These are phyloP conservation scores for Waitea zeae DNA, from an alignment of 1,284 basidiomycete species.

Conservation along the genomic window DNA sequence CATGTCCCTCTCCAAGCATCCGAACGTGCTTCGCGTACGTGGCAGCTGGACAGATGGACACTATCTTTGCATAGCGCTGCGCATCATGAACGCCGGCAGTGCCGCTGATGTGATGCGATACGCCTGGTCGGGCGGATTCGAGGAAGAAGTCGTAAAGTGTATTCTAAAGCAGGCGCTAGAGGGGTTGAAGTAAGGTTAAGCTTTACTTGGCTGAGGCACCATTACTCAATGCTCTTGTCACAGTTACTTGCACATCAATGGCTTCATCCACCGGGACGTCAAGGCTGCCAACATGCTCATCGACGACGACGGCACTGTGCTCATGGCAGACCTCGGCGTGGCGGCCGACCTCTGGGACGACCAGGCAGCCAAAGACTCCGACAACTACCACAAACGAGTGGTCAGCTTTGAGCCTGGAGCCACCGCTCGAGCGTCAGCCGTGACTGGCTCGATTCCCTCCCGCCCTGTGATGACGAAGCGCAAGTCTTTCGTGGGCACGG, in stretches of 20 bases:
- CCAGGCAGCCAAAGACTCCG: conserved; percentile 10
- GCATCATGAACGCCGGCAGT: conserved; percentile 80
- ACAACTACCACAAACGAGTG: conserved; percentile 11
- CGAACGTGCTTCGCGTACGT: conserved; percentile 78
- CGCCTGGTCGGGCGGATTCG: conserved; percentile 72
- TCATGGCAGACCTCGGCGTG: conserved; percentile 79
- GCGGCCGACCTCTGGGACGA: conserved; percentile 65
- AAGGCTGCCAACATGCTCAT: conserved; percentile 83
- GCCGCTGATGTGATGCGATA: conserved; percentile 78
- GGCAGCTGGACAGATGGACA: conserved; percentile 78
- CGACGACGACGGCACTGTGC: conserved; percentile 78
- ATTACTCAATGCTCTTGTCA: neutral
- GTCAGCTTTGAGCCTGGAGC: conserved; percentile 16
- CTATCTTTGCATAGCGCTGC: conserved; percentile 73
- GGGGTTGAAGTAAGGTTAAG: conserved; percentile 52
- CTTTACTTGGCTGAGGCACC: too few species aligned
- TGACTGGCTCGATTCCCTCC: conserved; percentile 1
- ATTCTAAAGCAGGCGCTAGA: conserved; percentile 71
- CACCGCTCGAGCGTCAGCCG: conserved; percentile 1
- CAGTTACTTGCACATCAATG: conserved; percentile 76
- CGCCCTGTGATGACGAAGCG: conserved; percentile 43
- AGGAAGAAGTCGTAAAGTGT: conserved; percentile 73
- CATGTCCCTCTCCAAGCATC: conserved; percentile 89
- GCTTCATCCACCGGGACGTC: conserved; percentile 79
- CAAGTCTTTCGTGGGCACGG: conserved; percentile 81